Evolutionary conservation across 768 basidiomycete genomes (phyloP).

Genomic region (Lactifluus pinguis): DNA sequence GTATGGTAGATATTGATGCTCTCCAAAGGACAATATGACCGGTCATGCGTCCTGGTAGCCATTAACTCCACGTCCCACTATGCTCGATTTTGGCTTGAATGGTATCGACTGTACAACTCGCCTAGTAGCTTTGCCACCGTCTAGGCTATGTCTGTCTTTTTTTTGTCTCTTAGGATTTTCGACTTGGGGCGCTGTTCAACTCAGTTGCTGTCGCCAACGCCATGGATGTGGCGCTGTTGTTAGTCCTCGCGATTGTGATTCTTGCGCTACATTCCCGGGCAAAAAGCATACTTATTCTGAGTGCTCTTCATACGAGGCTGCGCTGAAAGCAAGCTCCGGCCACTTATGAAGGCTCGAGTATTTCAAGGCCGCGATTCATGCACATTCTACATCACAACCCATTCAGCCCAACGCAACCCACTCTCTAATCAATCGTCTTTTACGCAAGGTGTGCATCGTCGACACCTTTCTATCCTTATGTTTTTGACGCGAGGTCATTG

Average conservation of each 20-base stretch:
- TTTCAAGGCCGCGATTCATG: background rate
- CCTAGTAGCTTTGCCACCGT: background rate
- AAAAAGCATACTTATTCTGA: background rate
- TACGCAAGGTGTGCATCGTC: background rate
- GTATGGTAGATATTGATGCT: background rate
- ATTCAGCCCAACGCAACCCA: background rate
- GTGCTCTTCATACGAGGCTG: background rate
- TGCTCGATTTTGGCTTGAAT: background rate
- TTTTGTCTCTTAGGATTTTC: background rate
- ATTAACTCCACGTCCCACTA: background rate
- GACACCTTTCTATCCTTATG: background rate
- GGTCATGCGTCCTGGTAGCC: background rate
- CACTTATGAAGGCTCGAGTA: background rate
- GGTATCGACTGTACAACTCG: background rate
- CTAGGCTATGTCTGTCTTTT: background rate
- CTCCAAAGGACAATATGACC: background rate
- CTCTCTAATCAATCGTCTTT: background rate
- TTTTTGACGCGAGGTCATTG: background rate
- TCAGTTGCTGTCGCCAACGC: constrained; percentile 1
- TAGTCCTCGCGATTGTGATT: background rate
- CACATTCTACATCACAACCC: background rate
- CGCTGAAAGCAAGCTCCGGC: constrained; percentile 2
- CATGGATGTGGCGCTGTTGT: constrained; percentile 5
- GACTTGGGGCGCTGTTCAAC: background rate
- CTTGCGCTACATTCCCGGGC: background rate